These are phyloP conservation scores for Pyrenophora graminea DNA, from an alignment of 2,329 filamentous ascomycete genomes.

Conservation along the genomic window DNA sequence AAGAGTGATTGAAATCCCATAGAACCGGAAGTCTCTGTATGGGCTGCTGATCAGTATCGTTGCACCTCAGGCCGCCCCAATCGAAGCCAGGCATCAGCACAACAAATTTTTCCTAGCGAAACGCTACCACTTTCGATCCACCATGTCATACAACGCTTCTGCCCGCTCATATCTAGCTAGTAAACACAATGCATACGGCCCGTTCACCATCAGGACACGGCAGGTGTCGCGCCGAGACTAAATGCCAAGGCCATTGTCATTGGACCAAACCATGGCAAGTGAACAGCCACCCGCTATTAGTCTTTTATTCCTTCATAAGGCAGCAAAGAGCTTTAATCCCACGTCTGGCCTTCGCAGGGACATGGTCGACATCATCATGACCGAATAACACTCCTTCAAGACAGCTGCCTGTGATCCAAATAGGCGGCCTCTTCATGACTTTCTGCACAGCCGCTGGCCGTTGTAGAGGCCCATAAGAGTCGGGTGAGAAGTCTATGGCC, in stretches of 20 bases:
- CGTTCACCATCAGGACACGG: neutral
- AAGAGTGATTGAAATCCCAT: neutral
- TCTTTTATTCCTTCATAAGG: too few relatives aligned
- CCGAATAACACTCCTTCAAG: too few relatives aligned
- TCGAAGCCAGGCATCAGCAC: slow-evolving; percentile 5
- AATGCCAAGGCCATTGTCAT: neutral
- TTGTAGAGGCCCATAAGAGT: too few relatives aligned
- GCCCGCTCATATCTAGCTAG: neutral
- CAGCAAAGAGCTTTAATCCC: too few relatives aligned
- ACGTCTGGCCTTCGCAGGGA: too few relatives aligned
- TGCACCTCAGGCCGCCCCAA: slow-evolving; percentile 4
- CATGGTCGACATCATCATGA: too few relatives aligned
- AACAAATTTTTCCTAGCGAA: neutral
- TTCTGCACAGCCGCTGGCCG: too few relatives aligned
- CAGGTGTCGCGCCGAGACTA: neutral
- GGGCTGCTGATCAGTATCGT: slow-evolving; percentile 8
- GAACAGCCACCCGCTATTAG: too few relatives aligned
- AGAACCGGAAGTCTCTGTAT: neutral
- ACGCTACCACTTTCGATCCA: neutral
- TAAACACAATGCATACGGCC: neutral
- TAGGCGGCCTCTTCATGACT: too few relatives aligned
- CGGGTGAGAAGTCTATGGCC: too few relatives aligned
- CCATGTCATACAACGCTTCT: neutral
- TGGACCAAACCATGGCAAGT: neutral
- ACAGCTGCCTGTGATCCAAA: too few relatives aligned